phyloP scores from a whole-genome alignment of 75 land plant genomes.

The Ceratopteris richardii region DNA sequence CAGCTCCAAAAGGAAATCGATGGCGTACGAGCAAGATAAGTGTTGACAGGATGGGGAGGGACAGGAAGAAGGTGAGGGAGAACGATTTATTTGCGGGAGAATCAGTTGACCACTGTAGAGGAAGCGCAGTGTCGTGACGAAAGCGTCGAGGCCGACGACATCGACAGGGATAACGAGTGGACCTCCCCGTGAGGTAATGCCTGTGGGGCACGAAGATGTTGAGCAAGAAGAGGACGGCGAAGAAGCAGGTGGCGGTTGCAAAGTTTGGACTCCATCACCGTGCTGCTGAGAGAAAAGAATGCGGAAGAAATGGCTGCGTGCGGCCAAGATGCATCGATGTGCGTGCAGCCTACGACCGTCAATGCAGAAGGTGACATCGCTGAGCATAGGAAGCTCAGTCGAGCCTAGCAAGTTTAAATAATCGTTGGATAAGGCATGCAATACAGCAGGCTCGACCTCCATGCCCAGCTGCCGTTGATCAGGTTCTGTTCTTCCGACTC shows the following conservation, averaged over 20 bases:
- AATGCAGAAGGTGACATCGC: conserved; percentile 13
- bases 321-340: conserved; percentile 13
- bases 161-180: conserved; percentile 72
- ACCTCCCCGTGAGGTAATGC: not conserved
- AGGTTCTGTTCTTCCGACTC: too few species aligned
- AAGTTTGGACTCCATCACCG: not conserved
- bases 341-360: conserved; percentile 11
- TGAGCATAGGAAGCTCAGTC: conserved; percentile 3
- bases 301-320: conserved; percentile 16
- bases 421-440: too few species aligned
- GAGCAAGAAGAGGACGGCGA: not conserved
- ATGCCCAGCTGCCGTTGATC: too few species aligned
- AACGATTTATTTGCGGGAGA: conserved; percentile 31
- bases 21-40: conserved; percentile 72
- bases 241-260: not conserved
- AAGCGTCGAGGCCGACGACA: conserved; percentile 87
- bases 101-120: conserved; percentile 78
- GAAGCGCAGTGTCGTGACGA: conserved; percentile 77
- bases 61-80: not conserved
- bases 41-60: conserved; percentile 49
- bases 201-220: too few species aligned
- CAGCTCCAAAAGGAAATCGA: conserved; percentile 78
- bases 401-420: too few species aligned
- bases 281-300: conserved; percentile 7
- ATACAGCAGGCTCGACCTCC: too few species aligned